A percentile compares a stretch with the other conserved stretches of the same genome.
These are phyloP conservation scores for Nymphaea thermarum DNA, from an alignment of 164 flowering plant species.

Conservation along the genomic window DNA sequence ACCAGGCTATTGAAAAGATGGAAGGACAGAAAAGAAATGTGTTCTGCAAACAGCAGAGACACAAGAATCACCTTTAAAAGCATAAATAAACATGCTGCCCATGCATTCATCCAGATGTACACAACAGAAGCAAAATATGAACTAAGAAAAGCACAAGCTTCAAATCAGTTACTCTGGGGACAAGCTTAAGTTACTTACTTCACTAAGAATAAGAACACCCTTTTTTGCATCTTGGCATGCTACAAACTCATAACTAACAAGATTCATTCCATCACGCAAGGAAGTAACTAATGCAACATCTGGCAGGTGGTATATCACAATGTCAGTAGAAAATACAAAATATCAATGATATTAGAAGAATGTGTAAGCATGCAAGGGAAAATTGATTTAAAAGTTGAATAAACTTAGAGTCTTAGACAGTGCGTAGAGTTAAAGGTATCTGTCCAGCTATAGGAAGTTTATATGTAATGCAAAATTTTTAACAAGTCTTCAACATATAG, in stretches of 20 bases:
- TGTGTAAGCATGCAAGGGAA: not conserved
- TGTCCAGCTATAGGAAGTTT: too few species aligned
- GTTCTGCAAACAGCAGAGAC: not conserved
- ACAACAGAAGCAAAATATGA: not conserved
- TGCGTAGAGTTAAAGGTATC: too few species aligned
- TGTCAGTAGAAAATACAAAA: not conserved
- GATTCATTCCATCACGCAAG: constrained; percentile 98
- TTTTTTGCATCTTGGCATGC: constrained; percentile 92
- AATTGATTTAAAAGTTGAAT: too few species aligned
- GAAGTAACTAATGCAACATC: constrained; percentile 96
- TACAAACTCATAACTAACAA: constrained; percentile 97
- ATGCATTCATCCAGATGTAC: not conserved
- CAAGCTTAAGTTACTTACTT: constrained; percentile 29
- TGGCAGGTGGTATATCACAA: constrained; percentile 14
- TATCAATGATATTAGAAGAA: not conserved
- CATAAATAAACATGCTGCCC: not conserved
- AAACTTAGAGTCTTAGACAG: too few species aligned
- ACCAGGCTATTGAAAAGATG: too few species aligned
- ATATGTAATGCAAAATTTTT: too few species aligned
- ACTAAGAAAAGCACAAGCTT: not conserved
- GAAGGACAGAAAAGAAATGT: too few species aligned
- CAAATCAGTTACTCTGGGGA: not conserved
- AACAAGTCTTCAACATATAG: too few species aligned
- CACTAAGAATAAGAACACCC: constrained; percentile 98
- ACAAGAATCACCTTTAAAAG: not conserved